phyloP scores from a whole-genome alignment of 2,329 filamentous ascomycete genomes.

The Hypoxylon sp. region DNA sequence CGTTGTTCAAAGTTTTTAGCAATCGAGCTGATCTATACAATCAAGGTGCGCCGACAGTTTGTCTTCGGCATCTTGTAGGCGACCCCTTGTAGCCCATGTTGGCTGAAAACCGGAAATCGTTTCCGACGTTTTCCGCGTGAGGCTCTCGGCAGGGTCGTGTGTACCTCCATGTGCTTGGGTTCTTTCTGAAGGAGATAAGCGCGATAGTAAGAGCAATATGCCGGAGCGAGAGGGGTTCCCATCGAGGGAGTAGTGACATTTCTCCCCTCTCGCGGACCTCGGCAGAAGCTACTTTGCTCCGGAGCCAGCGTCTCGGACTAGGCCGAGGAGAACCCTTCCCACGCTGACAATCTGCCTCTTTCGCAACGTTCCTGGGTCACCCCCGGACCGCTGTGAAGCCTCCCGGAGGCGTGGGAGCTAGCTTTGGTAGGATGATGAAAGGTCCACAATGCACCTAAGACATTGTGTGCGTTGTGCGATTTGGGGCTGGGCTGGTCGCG shows the following conservation, averaged over 20 bases:
- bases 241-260: constrained; percentile 22
- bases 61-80: constrained; percentile 38
- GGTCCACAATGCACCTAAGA: constrained; percentile 15
- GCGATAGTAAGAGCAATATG: constrained; percentile 66
- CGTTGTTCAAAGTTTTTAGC: constrained; percentile 43
- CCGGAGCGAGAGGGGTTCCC: constrained; percentile 45
- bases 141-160: constrained; percentile 27
- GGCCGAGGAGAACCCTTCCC: constrained; percentile 62
- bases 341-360: constrained; percentile 50
- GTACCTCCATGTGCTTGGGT: constrained; percentile 55
- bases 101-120: background rate
- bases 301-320: constrained; percentile 70
- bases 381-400: constrained; percentile 32
- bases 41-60: constrained; percentile 40
- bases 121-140: constrained; percentile 1
- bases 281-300: constrained; percentile 66
- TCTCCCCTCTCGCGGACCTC: constrained; percentile 41
- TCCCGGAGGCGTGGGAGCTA: constrained; percentile 49
- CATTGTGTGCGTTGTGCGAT: constrained; percentile 29
- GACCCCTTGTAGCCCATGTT: constrained; percentile 29
- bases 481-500: constrained; percentile 65
- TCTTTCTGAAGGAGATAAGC: constrained; percentile 70
- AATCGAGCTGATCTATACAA: constrained; percentile 48
- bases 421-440: constrained; percentile 47
- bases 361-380: constrained; percentile 7